Conservation (phyloP, 768 basidiomycete genomes). For the Xerocomellus chrysenteron region DNA sequence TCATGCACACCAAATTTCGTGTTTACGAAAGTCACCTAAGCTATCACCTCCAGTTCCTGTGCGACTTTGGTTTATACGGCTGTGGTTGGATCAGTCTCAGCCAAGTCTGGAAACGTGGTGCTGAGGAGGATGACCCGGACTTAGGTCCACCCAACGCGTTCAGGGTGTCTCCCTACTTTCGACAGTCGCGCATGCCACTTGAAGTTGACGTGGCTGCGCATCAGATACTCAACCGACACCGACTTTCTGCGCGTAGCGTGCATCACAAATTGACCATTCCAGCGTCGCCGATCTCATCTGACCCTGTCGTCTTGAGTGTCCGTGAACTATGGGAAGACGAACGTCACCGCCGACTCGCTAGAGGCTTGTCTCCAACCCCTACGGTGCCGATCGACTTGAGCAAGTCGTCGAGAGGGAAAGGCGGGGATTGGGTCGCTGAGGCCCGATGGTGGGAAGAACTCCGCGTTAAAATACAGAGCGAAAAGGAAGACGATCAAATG, state of each 20-base stretch:
- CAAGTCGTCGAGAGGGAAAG: constrained; percentile 55
- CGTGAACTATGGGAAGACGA: constrained; percentile 98
- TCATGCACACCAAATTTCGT: constrained; percentile 76
- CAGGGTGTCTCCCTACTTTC: constrained; percentile 55
- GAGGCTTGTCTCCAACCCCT: constrained; percentile 72
- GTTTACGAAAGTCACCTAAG: constrained; percentile 91
- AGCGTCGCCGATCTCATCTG: constrained; percentile 46
- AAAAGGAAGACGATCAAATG: constrained; percentile 31
- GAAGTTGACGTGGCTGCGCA: constrained; percentile 83
- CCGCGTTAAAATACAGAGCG: constrained; percentile 54
- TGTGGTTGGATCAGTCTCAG: constrained; percentile 85
- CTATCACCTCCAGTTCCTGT: constrained; percentile 88
- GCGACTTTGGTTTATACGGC: constrained; percentile 92
- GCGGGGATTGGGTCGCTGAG: constrained; percentile 70
- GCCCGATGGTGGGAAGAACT: constrained; percentile 77
- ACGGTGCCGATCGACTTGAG: constrained; percentile 70
- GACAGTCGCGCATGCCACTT: constrained; percentile 67
- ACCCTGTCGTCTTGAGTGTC: constrained; percentile 83
- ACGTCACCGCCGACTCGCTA: constrained; percentile 62
- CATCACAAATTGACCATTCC: constrained; percentile 69
- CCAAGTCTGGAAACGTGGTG: constrained; percentile 59
- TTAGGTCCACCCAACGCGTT: constrained; percentile 29
- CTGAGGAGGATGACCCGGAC: constrained; percentile 27
- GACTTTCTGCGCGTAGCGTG: constrained; percentile 58
- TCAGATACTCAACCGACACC: constrained; percentile 83